Percentiles rank a stretch among this genome's conserved stretches.
Evolutionary conservation across 163 green algal genomes (phyloP).

Genomic region (Smithsoniella earleae): DNA sequence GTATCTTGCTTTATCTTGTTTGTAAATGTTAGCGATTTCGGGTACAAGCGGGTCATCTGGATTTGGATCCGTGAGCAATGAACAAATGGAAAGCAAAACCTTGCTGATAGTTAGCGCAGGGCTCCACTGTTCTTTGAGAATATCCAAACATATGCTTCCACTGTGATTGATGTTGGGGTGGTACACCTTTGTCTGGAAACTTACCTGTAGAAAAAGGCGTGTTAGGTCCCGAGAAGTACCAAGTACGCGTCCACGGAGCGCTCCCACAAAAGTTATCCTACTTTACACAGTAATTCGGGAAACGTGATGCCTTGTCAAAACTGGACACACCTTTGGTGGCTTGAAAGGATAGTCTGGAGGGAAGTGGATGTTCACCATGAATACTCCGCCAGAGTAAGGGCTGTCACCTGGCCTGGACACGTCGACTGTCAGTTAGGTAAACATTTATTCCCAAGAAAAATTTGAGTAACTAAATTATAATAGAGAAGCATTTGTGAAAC

Average conservation of each 20-base stretch:
- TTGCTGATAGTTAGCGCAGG: constrained; percentile 97
- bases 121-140: constrained; percentile 98
- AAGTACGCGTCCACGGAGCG: too few species aligned
- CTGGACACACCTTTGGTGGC: constrained; percentile 71
- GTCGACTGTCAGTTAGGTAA: too few species aligned
- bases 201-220: constrained; percentile 46
- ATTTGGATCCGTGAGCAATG: constrained; percentile 95
- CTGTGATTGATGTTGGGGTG: constrained; percentile 94
- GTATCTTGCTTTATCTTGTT: constrained; percentile 62
- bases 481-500: too few species aligned
- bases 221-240: too few species aligned
- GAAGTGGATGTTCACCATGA: constrained; percentile 92
- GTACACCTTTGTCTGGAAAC: constrained; percentile 61
- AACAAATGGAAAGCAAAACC: constrained; percentile 94
- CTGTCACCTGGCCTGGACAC: constrained; percentile 65
- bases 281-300: too few species aligned
- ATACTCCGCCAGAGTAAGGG: constrained; percentile 88
- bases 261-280: too few species aligned
- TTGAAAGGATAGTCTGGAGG: constrained; percentile 95
- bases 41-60: constrained; percentile 79
- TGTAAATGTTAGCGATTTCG: constrained; percentile 83
- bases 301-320: too few species aligned
- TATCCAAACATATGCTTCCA: constrained; percentile 97
- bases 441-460: too few species aligned
- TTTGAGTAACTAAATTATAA: too few species aligned